Conservation (phyloP, 345 rosid genomes). For the Microthlaspi erraticum region DNA sequence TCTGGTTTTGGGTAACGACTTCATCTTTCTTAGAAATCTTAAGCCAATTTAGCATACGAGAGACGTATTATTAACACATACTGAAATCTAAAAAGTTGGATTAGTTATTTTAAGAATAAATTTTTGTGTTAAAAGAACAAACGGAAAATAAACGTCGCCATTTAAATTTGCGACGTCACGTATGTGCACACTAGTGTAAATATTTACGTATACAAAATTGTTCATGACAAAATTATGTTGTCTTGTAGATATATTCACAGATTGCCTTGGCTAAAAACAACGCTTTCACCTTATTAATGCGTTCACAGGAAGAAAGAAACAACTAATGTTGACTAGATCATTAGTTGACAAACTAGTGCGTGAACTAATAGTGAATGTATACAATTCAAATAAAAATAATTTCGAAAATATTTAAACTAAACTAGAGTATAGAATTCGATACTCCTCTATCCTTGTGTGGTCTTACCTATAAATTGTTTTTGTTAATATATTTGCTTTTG, state of each 20-base stretch:
- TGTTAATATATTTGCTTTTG: slow-evolving; percentile 1
- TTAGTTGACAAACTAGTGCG: neutral
- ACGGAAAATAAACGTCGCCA: neutral
- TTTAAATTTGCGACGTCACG: neutral
- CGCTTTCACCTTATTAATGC: neutral
- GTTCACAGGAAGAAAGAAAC: neutral
- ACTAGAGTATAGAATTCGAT: slow-evolving; percentile 31
- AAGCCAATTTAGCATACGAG: neutral
- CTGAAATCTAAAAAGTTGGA: neutral
- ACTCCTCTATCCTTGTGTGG: slow-evolving; percentile 32
- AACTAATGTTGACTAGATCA: neutral
- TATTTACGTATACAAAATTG: neutral
- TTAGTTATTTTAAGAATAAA: too few species aligned
- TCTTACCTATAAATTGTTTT: slow-evolving; percentile 13
- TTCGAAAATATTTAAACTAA: slow-evolving; percentile 13
- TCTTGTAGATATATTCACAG: neutral
- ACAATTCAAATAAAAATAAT: neutral
- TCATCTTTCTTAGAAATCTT: neutral
- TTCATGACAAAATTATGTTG: neutral
- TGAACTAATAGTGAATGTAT: neutral
- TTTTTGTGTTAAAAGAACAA: neutral
- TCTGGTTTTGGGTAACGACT: slow-evolving; percentile 16
- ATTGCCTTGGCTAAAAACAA: neutral
- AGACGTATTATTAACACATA: neutral
- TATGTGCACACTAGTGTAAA: neutral